Conservation (phyloP, 192 early-diverging fungal genomes). For the Borealophlyctis nickersoniae region DNA sequence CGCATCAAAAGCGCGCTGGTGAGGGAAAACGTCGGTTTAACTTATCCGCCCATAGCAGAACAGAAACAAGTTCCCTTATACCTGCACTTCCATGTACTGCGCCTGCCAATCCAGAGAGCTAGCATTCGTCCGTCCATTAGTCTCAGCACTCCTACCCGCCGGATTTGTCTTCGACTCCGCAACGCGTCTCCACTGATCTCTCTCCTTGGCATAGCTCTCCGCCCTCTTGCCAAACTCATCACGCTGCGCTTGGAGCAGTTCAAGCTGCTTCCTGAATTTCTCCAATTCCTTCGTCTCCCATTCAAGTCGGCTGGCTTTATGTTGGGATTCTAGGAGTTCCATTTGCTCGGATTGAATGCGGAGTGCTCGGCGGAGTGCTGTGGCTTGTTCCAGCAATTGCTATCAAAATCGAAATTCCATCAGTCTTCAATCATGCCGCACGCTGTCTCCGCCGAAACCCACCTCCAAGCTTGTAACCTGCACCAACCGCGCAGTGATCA, state of each 20-base stretch:
- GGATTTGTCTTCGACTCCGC: conserved; percentile 9
- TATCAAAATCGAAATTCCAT: too few species aligned
- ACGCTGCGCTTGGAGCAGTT: background rate
- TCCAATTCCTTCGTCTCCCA: background rate
- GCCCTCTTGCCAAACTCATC: conserved; percentile 8
- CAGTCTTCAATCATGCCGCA: too few species aligned
- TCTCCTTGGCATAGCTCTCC: conserved; percentile 47
- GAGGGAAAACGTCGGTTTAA: too few species aligned
- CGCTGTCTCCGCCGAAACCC: background rate
- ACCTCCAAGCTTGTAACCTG: conserved; percentile 15
- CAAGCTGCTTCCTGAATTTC: background rate
- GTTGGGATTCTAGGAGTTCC: conserved; percentile 14
- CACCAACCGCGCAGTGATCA: conserved; percentile 10
- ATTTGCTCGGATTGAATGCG: conserved; percentile 54
- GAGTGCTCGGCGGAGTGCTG: conserved; percentile 54
- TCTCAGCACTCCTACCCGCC: too few species aligned
- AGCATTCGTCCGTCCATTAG: too few species aligned
- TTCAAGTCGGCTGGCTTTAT: background rate
- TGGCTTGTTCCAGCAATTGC: conserved; percentile 61
- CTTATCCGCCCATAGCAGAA: too few species aligned
- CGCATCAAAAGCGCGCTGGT: conserved; percentile 62
- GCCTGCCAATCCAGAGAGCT: too few species aligned
- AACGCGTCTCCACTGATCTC: conserved; percentile 40
- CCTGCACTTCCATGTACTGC: too few species aligned
- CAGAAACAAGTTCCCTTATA: too few species aligned